Percentiles rank a stretch among this genome's conserved stretches.
Conservation (phyloP, 1,139 yeast species). For the Groenewaldozyma auringiensis region DNA sequence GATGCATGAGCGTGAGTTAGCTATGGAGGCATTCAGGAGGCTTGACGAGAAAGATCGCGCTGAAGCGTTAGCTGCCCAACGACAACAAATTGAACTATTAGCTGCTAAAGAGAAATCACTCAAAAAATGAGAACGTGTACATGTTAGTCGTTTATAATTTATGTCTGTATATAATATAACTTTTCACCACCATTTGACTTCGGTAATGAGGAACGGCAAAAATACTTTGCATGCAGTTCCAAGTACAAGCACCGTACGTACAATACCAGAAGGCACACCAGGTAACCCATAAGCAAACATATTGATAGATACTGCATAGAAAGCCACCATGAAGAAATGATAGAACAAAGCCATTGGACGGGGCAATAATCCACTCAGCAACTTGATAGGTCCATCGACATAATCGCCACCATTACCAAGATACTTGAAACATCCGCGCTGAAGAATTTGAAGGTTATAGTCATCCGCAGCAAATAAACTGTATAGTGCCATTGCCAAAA, state of each 20-base stretch:
- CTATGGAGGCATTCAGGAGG: constrained; percentile 20
- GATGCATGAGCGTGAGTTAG: constrained; percentile 21
- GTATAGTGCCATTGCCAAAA: constrained; percentile 83
- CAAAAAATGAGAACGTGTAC: background rate
- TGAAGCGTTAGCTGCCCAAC: constrained; percentile 18
- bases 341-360: constrained; percentile 65
- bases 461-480: constrained; percentile 84
- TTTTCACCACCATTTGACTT: constrained; percentile 20
- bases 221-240: constrained; percentile 72
- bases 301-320: constrained; percentile 70
- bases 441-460: constrained; percentile 56
- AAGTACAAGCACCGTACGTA: constrained; percentile 61
- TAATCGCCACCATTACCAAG: constrained; percentile 80
- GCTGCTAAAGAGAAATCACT: constrained; percentile 25
- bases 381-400: constrained; percentile 69
- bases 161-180: background rate
- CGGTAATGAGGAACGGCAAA: constrained; percentile 25
- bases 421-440: constrained; percentile 82
- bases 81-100: constrained; percentile 22
- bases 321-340: constrained; percentile 86
- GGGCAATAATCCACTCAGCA: constrained; percentile 76
- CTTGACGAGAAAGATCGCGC: constrained; percentile 17
- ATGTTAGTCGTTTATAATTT: no score
- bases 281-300: constrained; percentile 54
- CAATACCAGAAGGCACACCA: constrained; percentile 66